phyloP scores from a whole-genome alignment of 495 filamentous ascomycete genomes.

The Talaromyces borbonicus region DNA sequence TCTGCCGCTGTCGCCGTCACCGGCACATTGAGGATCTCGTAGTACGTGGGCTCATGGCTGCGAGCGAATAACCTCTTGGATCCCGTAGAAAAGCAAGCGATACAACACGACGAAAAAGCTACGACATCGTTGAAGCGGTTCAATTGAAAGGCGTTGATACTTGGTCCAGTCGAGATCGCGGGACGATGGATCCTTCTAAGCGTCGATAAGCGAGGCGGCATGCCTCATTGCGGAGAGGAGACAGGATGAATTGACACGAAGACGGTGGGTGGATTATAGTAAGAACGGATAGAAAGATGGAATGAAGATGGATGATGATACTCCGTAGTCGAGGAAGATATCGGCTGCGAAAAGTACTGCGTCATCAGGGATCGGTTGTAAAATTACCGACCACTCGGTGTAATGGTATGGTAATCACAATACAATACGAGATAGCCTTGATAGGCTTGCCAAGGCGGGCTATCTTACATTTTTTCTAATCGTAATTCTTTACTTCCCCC shows the following conservation, averaged over 20 bases:
- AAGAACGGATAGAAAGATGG: background rate
- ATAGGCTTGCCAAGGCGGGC: background rate
- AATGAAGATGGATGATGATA: background rate
- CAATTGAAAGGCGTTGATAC: background rate
- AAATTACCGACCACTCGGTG: too few relatives aligned
- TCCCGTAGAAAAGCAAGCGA: background rate
- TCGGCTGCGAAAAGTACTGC: background rate
- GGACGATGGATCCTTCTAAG: slow-evolving; percentile 8
- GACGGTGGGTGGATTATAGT: background rate
- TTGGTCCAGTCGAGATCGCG: background rate
- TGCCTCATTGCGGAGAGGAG: slow-evolving; percentile 40
- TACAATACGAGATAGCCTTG: too few relatives aligned
- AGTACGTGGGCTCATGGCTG: slow-evolving; percentile 48
- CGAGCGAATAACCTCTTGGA: slow-evolving; percentile 16
- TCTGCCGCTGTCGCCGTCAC: slow-evolving; percentile 57
- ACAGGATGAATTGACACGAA: too few relatives aligned
- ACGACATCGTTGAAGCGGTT: slow-evolving; percentile 12
- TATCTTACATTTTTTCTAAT: slow-evolving; percentile 1
- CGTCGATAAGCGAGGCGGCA: slow-evolving; percentile 34
- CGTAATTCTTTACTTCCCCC: background rate
- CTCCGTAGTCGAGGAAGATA: slow-evolving; percentile 8
- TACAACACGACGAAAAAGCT: slow-evolving; percentile 25
- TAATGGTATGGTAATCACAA: too few relatives aligned
- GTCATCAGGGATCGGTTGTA: too few relatives aligned
- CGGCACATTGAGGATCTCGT: slow-evolving; percentile 71